Conservation (phyloP, 495 filamentous ascomycete species). For the Penicillium riverlandense region DNA sequence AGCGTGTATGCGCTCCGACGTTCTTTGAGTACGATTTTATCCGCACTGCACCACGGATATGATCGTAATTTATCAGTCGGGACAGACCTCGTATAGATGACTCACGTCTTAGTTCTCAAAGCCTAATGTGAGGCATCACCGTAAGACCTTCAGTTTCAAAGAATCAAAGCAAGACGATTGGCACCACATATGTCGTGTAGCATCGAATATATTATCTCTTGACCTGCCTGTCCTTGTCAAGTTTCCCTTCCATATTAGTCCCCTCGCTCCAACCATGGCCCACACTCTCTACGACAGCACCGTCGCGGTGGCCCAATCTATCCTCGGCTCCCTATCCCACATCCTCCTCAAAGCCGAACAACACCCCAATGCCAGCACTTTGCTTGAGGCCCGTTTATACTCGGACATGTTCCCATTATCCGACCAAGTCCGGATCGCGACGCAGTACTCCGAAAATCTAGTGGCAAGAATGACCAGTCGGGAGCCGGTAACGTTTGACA, state of each 20-base stretch:
- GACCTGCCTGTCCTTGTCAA: too few relatives aligned
- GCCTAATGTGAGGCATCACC: too few relatives aligned
- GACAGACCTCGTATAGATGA: conserved; percentile 16
- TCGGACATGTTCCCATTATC: conserved; percentile 43
- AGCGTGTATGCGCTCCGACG: conserved; percentile 31
- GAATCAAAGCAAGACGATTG: too few relatives aligned
- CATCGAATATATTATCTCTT: too few relatives aligned
- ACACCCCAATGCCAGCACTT: conserved; percentile 12
- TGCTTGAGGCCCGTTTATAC: conserved; percentile 18
- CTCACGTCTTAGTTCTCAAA: too few relatives aligned
- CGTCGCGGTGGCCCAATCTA: conserved; percentile 14
- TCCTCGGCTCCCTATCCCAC: conserved; percentile 24
- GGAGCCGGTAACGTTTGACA: conserved; percentile 21
- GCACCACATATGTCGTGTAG: too few relatives aligned
- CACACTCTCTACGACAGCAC: conserved; percentile 26
- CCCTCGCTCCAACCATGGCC: conserved; percentile 8
- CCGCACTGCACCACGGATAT: conserved; percentile 29
- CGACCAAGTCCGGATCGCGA: conserved; percentile 38
- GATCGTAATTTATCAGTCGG: conserved; percentile 48
- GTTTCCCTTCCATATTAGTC: too few relatives aligned
- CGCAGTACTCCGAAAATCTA: conserved; percentile 23
- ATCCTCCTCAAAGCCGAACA: conserved; percentile 19
- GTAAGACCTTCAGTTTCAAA: too few relatives aligned
- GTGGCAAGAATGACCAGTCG: conserved; percentile 25
- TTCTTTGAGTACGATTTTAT: conserved; percentile 51